Conservation (phyloP, 2,329 filamentous ascomycete genomes). For the Xylariaceae sp. region DNA sequence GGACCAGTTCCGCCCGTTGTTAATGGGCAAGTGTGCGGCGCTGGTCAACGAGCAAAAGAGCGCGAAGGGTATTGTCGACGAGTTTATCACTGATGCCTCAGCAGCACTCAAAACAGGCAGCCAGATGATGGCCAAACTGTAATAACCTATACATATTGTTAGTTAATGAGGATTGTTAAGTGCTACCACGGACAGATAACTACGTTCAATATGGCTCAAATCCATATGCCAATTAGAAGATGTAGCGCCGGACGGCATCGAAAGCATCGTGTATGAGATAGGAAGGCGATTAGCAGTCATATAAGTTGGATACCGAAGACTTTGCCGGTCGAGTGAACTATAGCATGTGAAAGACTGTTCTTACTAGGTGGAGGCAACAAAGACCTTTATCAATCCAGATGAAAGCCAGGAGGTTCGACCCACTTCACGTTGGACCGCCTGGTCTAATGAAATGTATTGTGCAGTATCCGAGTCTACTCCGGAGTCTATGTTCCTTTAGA, state of each 20-base stretch:
- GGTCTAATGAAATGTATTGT: background rate
- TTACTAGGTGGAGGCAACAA: too few species aligned
- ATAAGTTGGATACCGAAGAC: background rate
- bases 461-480: too few species aligned
- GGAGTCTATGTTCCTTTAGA: slow-evolving; percentile 15
- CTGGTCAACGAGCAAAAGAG: slow-evolving; percentile 92
- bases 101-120: slow-evolving; percentile 72
- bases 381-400: too few species aligned
- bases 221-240: background rate
- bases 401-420: too few species aligned
- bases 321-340: too few species aligned
- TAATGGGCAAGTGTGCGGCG: slow-evolving; percentile 94
- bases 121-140: slow-evolving; percentile 75
- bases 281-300: background rate
- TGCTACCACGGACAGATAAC: background rate
- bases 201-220: background rate
- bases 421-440: background rate
- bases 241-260: background rate
- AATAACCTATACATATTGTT: slow-evolving; percentile 37
- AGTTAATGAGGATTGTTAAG: background rate
- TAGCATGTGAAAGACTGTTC: too few species aligned
- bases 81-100: slow-evolving; percentile 86
- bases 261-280: slow-evolving; percentile 1
- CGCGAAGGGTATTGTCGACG: slow-evolving; percentile 91
- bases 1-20: slow-evolving; percentile 65